Evolutionary conservation across 2,329 filamentous ascomycete genomes (phyloP).

Genomic region (Monosporascus sp.): DNA sequence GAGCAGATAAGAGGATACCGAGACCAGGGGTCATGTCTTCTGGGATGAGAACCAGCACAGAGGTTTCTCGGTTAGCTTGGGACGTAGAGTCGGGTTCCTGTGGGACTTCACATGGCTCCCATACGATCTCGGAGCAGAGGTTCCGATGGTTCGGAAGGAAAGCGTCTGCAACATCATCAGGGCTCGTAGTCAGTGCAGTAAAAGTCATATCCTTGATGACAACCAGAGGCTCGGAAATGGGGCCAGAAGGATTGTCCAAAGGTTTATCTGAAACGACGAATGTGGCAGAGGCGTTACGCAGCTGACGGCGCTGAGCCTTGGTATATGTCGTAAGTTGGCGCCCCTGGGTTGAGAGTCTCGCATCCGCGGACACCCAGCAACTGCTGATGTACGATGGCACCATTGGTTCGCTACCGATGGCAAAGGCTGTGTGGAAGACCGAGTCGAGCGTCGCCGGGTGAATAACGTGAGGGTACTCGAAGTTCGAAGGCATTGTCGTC

Average conservation of each 20-base stretch:
- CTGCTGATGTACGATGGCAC: slow-evolving; percentile 42
- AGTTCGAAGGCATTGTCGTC: slow-evolving; percentile 46
- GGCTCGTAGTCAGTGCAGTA: slow-evolving; percentile 28
- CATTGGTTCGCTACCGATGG: slow-evolving; percentile 41
- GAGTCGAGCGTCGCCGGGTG: slow-evolving; percentile 54
- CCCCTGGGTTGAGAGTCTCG: slow-evolving; percentile 24
- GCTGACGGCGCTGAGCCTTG: slow-evolving; percentile 28
- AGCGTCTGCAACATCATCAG: slow-evolving; percentile 16
- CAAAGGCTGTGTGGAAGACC: slow-evolving; percentile 49
- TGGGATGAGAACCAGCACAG: slow-evolving; percentile 13
- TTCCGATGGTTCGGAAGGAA: slow-evolving; percentile 46
- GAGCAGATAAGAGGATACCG: slow-evolving; percentile 2
- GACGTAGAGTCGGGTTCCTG: neutral
- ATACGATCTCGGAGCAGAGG: slow-evolving; percentile 43
- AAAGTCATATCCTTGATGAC: slow-evolving; percentile 41
- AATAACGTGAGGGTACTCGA: slow-evolving; percentile 50
- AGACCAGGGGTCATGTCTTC: neutral
- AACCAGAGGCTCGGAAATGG: slow-evolving; percentile 27
- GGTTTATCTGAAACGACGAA: slow-evolving; percentile 37
- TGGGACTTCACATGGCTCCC: slow-evolving; percentile 27
- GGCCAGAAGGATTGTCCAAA: slow-evolving; percentile 9
- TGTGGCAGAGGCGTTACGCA: slow-evolving; percentile 35
- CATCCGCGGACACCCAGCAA: slow-evolving; percentile 39
- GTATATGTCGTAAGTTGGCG: slow-evolving; percentile 37
- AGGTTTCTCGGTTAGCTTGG: neutral